Evolutionary conservation across 2,329 filamentous ascomycete genomes (phyloP).

Genomic region (Botrytis fragariae): DNA sequence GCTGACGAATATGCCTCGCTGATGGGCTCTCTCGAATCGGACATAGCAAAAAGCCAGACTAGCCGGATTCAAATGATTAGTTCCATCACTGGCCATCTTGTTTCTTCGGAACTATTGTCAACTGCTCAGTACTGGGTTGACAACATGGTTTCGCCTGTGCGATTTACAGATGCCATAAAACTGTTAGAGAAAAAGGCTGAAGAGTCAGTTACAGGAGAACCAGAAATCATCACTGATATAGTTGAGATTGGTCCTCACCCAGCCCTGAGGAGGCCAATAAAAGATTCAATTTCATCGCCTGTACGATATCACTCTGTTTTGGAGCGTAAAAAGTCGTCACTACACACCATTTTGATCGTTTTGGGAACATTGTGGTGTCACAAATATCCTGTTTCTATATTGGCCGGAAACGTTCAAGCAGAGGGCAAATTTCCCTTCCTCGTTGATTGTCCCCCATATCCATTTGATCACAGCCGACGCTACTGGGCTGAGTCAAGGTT

Average conservation of each 20-base stretch:
- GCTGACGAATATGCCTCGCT: background rate
- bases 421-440: constrained; percentile 29
- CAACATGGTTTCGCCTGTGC: constrained; percentile 47
- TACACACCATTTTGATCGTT: background rate
- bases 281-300: background rate
- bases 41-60: background rate
- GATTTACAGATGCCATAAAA: constrained; percentile 35
- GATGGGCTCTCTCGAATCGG: background rate
- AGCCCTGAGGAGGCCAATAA: constrained; percentile 37
- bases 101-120: constrained; percentile 7
- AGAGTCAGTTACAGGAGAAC: background rate
- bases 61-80: constrained; percentile 5
- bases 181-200: no score
- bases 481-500: constrained; percentile 54
- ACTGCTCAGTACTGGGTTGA: constrained; percentile 43
- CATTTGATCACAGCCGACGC: constrained; percentile 50
- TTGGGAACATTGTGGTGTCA: constrained; percentile 6
- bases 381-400: background rate
- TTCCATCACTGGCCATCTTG: constrained; percentile 13
- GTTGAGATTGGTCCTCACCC: constrained; percentile 40
- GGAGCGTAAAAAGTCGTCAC: background rate
- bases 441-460: constrained; percentile 49
- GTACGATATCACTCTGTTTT: background rate
- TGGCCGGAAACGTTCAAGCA: background rate
- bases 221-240: background rate